Base-by-base conservation (phyloP, 139 green algal species). In the Auxenochlorella pyrenoidosa region DNA sequence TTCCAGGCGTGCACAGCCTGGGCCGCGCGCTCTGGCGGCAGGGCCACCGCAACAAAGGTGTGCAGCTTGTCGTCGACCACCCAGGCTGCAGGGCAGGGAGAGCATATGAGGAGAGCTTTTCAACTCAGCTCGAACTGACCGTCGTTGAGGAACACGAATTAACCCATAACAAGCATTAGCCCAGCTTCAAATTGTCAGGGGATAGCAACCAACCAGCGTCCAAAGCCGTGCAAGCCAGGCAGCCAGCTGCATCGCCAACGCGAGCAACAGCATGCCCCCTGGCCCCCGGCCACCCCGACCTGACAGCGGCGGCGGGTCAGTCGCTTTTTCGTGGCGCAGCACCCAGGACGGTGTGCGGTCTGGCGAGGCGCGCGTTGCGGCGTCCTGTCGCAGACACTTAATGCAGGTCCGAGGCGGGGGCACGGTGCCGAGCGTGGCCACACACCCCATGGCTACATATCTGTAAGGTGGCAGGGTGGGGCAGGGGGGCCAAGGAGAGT, bases 401-500 rank as follows among this genome's bases (percentile, higher is more conserved):
- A 91, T 79, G n/a, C 66, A 73, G 59, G 38, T 36, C 19, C 76
- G 76, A 30, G 87, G 77, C 18, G 92, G 91, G 5, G 71, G 51
- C 21, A 77, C 41, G 24, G 59, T 54, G 18, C 92, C 91, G 4
- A 89, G 28, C 10, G 72, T 87, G 5, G 90, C 94, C 79, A 98
- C 86, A 51, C 89, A 91, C 16, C 97, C 97, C 83, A 99, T 85
- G 2, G 96, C 86, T 34, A 96, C 91, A 82, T 98, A 99, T 32
- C 90, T 92, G 84, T 83, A 79, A 13, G 32, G 54, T 8, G 24
- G 76, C 5, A 19, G 32, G 76, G 28, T 40, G 19, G 34, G 36
- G 38, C 5, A 38, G 71, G 36, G 71, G 38, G n/a, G 71, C 10
- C 8, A 26, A 21, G 28, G 65, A n/a, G 3, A 5, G 65, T 19